Base-by-base conservation (phyloP, 306 rosid genomes). In the Bauhinia variegata region DNA sequence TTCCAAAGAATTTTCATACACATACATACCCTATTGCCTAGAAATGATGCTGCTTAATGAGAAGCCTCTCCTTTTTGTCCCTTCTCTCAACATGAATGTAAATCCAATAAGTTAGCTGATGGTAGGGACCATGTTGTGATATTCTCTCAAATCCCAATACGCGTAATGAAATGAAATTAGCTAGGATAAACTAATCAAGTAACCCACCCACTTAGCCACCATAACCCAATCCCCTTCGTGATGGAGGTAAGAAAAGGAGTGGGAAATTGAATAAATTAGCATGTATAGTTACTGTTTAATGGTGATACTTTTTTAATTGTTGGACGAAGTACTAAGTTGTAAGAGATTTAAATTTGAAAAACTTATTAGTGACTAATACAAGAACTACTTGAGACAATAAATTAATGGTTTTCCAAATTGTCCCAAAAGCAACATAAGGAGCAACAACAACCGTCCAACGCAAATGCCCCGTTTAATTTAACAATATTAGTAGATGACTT, bases 391-490 rank as follows among this genome's bases (percentile, higher is more conserved):
- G 80, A 86, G 79, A 82, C 82, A 68, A 83, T 86, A 85, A 83
- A 85, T 86, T 85, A 43, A 71, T 68, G 62, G 80, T 34, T 84
- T 79, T 82, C 60, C 50, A 75, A 67, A 68, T 67, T 87, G 86
- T 77, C 83, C 78, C 85, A 66, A 82, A 86, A 82, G 87, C 83
- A 63, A 67, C 70, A 48, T 39, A 56, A 32, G 39, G 79, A 73
- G 80, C 51, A 3, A 49, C 54, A 82, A 82, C 95, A 92, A 75
- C 81, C 89, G 91, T 84, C 89, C 80, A 84, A 59, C 63, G 76
- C 72, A 76, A 73, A 79, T 83, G 71, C 82, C 14, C 74, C 55
- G 52, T 61, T 73, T 77, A 59, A 64, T 81, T 42, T 54, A 88
- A 80, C 80, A 89, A 72, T 59, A 72, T 32, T 66, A 75, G 66